A percentile compares a stretch with the other conserved stretches of the same genome.
Evolutionary conservation across 352 stramenopile genomes (phyloP).

Genomic region (Globisporangium nodosum): DNA sequence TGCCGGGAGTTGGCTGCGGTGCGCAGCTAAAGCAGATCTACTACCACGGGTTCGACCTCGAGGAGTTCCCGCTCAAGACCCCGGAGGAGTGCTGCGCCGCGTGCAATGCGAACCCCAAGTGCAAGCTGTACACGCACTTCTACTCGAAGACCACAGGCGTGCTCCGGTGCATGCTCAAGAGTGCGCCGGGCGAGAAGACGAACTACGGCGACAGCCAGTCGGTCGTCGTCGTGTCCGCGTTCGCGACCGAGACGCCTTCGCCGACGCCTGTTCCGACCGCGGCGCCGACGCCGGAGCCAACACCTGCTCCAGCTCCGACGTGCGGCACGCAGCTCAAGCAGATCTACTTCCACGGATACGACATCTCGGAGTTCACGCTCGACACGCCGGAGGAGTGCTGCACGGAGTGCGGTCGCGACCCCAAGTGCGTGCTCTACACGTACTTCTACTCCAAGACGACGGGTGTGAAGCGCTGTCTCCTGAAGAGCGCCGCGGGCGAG

Average conservation of each 20-base stretch:
- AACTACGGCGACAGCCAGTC: slow-evolving; percentile 8
- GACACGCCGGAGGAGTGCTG: slow-evolving; percentile 8
- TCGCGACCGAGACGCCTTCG: not conserved
- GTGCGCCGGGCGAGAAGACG: not conserved
- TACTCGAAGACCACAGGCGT: slow-evolving; percentile 4
- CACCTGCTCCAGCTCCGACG: not conserved
- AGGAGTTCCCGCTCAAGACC: not conserved
- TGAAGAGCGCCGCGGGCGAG: slow-evolving; percentile 4
- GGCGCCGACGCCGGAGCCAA: not conserved
- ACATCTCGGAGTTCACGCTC: slow-evolving; percentile 4
- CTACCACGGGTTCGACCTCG: slow-evolving; percentile 7
- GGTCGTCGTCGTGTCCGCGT: slow-evolving; percentile 3
- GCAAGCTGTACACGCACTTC: slow-evolving; percentile 8
- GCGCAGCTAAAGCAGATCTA: slow-evolving; percentile 10
- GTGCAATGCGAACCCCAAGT: slow-evolving; percentile 4
- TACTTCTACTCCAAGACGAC: slow-evolving; percentile 12
- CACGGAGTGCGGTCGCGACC: slow-evolving; percentile 1
- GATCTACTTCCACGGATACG: slow-evolving; percentile 11
- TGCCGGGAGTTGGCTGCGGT: slow-evolving; percentile 2
- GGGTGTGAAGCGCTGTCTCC: slow-evolving; percentile 4
- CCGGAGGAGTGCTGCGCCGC: slow-evolving; percentile 8
- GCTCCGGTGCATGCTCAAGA: slow-evolving; percentile 1
- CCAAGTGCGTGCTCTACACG: slow-evolving; percentile 6
- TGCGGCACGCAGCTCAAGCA: slow-evolving; percentile 9
- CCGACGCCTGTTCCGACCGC: not conserved